Percentiles rank a stretch among this genome's conserved stretches.
phyloP scores from a whole-genome alignment of 2,329 filamentous ascomycete genomes.

The Onygenales sp. region DNA sequence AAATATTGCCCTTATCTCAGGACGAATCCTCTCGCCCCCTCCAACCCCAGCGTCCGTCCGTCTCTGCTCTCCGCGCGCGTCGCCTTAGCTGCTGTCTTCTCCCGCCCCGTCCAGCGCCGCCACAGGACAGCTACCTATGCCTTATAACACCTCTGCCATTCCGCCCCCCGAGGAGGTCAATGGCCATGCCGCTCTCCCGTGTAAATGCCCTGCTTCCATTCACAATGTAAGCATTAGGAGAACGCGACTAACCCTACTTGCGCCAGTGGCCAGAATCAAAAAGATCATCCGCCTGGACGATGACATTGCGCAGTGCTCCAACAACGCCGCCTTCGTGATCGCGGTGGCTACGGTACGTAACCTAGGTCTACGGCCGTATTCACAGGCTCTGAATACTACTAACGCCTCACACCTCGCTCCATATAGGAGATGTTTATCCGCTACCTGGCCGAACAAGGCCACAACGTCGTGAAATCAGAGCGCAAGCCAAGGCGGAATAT shows the following conservation, averaged over 20 bases:
- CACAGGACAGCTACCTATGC: slow-evolving; percentile 49
- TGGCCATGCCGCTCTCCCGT: slow-evolving; percentile 72
- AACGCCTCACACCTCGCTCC: background rate
- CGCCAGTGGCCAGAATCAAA: slow-evolving; percentile 80
- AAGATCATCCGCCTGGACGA: slow-evolving; percentile 87
- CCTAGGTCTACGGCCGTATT: background rate
- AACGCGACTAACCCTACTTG: background rate
- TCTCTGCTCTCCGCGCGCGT: background rate
- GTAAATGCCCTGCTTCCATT: slow-evolving; percentile 38
- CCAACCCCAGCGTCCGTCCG: background rate
- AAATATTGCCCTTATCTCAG: too few species aligned
- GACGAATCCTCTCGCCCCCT: too few species aligned
- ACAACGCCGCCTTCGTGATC: slow-evolving; percentile 89
- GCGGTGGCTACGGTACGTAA: slow-evolving; percentile 69
- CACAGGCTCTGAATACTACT: slow-evolving; percentile 1
- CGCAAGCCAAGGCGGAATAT: slow-evolving; percentile 87
- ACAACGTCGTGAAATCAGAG: slow-evolving; percentile 83
- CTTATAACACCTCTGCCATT: slow-evolving; percentile 81
- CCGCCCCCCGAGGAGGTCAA: slow-evolving; percentile 71
- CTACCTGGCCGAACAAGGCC: slow-evolving; percentile 73
- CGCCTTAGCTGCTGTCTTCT: too few species aligned
- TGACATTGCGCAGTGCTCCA: slow-evolving; percentile 77
- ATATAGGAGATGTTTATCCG: slow-evolving; percentile 86
- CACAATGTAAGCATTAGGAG: background rate
- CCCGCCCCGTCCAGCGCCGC: too few species aligned